Percentiles rank a stretch among this genome's conserved stretches.
Evolutionary conservation across 257 asterid species (phyloP).

Genomic region (Solanum raphanifolium): DNA sequence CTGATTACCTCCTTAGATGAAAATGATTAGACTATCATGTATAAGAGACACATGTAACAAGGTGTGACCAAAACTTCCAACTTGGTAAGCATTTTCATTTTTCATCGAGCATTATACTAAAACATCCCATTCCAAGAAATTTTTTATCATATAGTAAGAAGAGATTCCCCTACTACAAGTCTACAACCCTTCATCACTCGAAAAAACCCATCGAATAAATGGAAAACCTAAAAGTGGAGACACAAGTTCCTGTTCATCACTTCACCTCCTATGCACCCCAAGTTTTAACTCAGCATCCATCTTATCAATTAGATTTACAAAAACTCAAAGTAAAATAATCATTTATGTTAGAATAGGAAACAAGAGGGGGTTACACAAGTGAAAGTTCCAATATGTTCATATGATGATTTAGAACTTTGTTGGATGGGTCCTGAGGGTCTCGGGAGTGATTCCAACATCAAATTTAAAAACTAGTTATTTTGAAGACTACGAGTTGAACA

Average conservation of each 20-base stretch:
- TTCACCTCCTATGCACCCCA: background rate
- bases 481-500: background rate
- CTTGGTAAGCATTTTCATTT: background rate
- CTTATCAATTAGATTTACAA: background rate
- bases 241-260: background rate
- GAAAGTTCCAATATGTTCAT: background rate
- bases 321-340: background rate
- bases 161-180: background rate
- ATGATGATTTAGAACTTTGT: background rate
- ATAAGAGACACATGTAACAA: background rate
- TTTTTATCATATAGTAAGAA: background rate
- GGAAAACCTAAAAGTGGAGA: background rate
- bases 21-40: background rate
- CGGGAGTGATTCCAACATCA: background rate
- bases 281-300: background rate
- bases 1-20: background rate
- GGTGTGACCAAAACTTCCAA: background rate
- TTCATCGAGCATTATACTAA: background rate
- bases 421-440: background rate
- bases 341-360: background rate
- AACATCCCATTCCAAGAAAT: background rate
- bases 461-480: background rate
- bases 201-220: background rate
- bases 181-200: background rate
- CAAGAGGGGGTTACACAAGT: background rate